Conservation (phyloP, 2,329 filamentous ascomycete genomes). For the Exophiala xenobiotica region DNA sequence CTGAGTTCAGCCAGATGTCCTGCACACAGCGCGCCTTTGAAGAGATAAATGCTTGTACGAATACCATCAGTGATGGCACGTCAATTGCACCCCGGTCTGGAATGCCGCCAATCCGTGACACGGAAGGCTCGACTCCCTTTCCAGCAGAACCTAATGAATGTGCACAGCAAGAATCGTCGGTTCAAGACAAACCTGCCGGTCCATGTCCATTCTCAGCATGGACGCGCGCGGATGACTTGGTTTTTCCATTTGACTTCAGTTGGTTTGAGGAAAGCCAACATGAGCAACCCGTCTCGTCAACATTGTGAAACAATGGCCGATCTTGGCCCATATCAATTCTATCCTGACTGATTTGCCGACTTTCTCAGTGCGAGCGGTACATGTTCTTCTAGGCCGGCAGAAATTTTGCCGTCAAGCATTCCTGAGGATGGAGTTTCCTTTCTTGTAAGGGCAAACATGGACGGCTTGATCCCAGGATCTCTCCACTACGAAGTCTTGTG, state of each 20-base stretch:
- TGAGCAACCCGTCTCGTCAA: neutral
- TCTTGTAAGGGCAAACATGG: too few relatives aligned
- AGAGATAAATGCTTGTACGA: neutral
- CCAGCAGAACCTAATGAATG: neutral
- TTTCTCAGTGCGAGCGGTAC: too few relatives aligned
- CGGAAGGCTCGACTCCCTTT: neutral
- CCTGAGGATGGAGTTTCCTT: too few relatives aligned
- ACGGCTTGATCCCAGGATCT: too few relatives aligned
- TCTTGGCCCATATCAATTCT: too few relatives aligned
- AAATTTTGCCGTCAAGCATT: too few relatives aligned
- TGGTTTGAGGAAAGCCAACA: slow-evolving; percentile 1
- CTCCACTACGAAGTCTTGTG: too few relatives aligned
- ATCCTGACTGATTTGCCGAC: too few relatives aligned
- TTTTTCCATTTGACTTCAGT: slow-evolving; percentile 6
- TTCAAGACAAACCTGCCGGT: neutral
- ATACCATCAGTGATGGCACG: neutral
- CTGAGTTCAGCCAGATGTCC: slow-evolving; percentile 32
- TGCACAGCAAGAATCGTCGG: neutral
- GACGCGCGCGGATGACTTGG: slow-evolving; percentile 4
- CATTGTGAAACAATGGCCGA: too few relatives aligned
- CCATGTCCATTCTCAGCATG: neutral
- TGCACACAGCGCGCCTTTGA: neutral
- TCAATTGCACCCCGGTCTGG: neutral
- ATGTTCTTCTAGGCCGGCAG: too few relatives aligned
- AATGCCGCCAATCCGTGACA: neutral